Base-by-base conservation (phyloP, 495 filamentous ascomycete species). In the Baudoinia panamericana region DNA sequence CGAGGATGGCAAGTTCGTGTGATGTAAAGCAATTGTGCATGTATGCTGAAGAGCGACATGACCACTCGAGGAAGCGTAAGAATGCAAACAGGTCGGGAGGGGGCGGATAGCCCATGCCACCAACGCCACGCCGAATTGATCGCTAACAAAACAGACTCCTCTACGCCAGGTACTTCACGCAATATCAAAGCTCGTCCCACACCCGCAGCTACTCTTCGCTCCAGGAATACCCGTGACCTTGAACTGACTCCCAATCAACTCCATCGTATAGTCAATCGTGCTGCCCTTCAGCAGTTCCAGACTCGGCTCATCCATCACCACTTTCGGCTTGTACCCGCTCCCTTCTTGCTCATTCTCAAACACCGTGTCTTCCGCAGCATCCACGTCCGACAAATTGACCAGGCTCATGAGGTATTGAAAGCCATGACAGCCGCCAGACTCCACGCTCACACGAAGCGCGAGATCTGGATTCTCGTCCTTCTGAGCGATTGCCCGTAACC, bases 141-240 rank as follows among this genome's bases (percentile, higher is more conserved):
- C n/a, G n/a, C n/a, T n/a, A n/a, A n/a, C n/a, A n/a, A n/a, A n/a
- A n/a, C n/a, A n/a, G n/a, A n/a, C n/a, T n/a, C n/a, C n/a, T n/a
- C n/a, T n/a, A n/a, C n/a, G n/a, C 26, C 26, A 29, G 26, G 26
- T 29, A 29, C 24, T 23, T 42, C 30, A 45, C 12, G 48, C 48
- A 32, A 96, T 84, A 67, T 97, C 90, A 63, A 97, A 97, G 57
- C 90, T 96, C 13, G 90, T 94, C 17, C 90, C 90, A 65, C 92
- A 97, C 0, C 90, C 90, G 69, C 90, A 97, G 59, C 82, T 94
- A 63, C 86, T 94, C 28, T 76, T 82, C 8, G 92, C 90, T 20
- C 74, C 60, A 0, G 92, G 90, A 54, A 93, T 96, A 53, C 86
- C 84, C 37, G 86, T 79, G 55, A 95, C 84, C 69, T 87, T 93